Evolutionary conservation across 768 basidiomycete genomes (phyloP), one percentile per base, ranked within the genome.

Genomic region (Guyanaporus albipodus): DNA sequence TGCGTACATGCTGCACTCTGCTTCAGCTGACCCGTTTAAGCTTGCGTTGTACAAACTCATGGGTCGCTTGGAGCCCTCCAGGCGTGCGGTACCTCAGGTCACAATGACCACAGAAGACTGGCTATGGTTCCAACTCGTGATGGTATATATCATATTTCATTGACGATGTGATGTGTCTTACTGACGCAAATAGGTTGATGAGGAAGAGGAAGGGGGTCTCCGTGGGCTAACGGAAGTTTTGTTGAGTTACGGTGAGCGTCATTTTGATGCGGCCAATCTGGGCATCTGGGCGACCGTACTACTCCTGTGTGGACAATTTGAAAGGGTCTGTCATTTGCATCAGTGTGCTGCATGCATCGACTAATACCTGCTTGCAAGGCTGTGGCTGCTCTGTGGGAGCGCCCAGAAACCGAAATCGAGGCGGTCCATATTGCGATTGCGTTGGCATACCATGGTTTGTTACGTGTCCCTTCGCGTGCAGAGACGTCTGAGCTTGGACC

Each of bases 31-130:
- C 65, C 94, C 94, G 0, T 98, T 93, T 77, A 98, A 97, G 63
- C 82, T 94, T 44, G 94, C 93, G 0, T 67, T 99, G 26, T 97
- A 96, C 74, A 97, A 96, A 66, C 73, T 99, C 28, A 87, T 97
- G 75, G 95, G 92, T 35, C 88, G 88, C 57, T 78, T 95, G 42
- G 96, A 99, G 56, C 82, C 91, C 2, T 68, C 78, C 5, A 75
- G 88, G 46, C 77, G 92, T 38, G 86, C 80, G 57, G 83, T 94
- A 3, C 78, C 82, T 6, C 80, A 83, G 32, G 91, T 97, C 5
- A 97, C 93, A 0, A 78, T 79, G 9, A 94, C 93, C 1, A 93
- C 91, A 2, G 96, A 97, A 63, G 96, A 99, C 66, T 99, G 95
- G 95, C 73, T 97, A 28, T 99, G 95, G 95, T 85, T 94, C 73